Percentiles rank a stretch among this genome's conserved stretches.
phyloP scores from a whole-genome alignment of 116 monocot genomes.

The Phalaenopsis hybrid region DNA sequence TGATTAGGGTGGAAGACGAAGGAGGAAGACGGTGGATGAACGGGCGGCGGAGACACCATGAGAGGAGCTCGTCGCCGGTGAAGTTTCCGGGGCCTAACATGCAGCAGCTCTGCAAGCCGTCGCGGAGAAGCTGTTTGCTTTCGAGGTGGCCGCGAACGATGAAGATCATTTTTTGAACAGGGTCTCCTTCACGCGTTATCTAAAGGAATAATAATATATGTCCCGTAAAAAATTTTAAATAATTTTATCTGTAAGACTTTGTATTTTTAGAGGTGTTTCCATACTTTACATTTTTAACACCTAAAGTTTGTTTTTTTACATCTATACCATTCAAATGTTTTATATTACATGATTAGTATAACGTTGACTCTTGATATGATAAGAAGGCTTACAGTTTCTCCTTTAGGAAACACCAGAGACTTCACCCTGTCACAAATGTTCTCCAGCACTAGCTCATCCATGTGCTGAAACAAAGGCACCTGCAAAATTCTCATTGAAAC shows the following conservation, averaged over 20 bases:
- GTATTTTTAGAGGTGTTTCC: no score
- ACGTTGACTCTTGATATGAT: neutral
- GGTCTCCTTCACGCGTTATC: conserved; percentile 75
- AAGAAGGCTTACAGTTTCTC: conserved; percentile 11
- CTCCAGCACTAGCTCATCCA: conserved; percentile 68
- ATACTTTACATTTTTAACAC: no score
- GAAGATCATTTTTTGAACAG: conserved; percentile 73
- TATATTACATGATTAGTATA: no score
- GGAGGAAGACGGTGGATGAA: conserved; percentile 54
- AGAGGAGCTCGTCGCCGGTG: conserved; percentile 76
- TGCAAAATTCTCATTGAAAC: conserved; percentile 7
- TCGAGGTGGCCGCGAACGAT: conserved; percentile 76
- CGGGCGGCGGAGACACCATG: conserved; percentile 67
- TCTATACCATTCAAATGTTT: no score
- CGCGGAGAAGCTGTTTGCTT: conserved; percentile 60
- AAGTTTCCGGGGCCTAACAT: conserved; percentile 88
- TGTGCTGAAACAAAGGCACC: conserved; percentile 72
- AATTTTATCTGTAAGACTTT: neutral
- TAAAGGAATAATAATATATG: neutral
- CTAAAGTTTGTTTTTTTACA: no score
- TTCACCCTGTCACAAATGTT: conserved; percentile 50
- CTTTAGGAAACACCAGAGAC: conserved; percentile 23
- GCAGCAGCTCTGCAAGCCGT: conserved; percentile 67
- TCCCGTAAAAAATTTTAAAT: neutral
- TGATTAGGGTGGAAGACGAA: conserved; percentile 45